Evolutionary conservation across 768 basidiomycete species (phyloP), one percentile per base, ranked within the genome.

Genomic region (Porphyrellus cyaneotinctus): DNA sequence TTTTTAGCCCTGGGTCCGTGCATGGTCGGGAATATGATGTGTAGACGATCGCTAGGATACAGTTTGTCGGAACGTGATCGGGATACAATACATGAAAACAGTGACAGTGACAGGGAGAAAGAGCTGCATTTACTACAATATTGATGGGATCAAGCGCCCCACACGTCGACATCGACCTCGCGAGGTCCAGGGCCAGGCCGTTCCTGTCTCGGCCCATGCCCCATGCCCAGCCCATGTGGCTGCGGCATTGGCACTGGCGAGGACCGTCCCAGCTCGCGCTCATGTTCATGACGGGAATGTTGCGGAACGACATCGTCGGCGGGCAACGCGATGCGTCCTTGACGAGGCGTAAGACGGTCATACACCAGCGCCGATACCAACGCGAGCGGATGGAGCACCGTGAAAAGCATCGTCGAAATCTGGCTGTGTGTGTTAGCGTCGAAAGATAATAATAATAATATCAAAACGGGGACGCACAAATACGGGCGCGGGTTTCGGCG

Each of bases 391-490:
- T 85, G 85, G 0, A 89, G 55, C 9, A 75, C 75, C 1, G 87
- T 88, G 68, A 87, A 89, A 24, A 78, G 54, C 30, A 89, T 75
- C 0, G 73, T 75, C 2, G 84, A 76, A 13, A 83, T 74, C 87
- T 89, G 59, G 41, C 8, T 4, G 22, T 8, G 14, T 1, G 3
- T 22, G 22, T 46, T 6, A 13, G 7, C 17, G 30, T 30, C 15
- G 32, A 15, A 4, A 28, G 26, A 28, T 28, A n/a, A n/a, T n/a
- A n/a, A 4, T 28, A 28, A 4, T 28, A 4, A 28, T 28, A 28
- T 5, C 5, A 28, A 28, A 28, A 28, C 4, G 9, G 9, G 15
- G 26, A 75, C 86, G 20, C 57, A 88, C 86, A 58, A 80, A 80
- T 14, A 91, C 81, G 3, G 80, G 75, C 8, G 74, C 72, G 0